These are phyloP conservation scores for Saccharomyces hybrid DNA, from an alignment of 1,139 yeast genomes.

Conservation along the genomic window DNA sequence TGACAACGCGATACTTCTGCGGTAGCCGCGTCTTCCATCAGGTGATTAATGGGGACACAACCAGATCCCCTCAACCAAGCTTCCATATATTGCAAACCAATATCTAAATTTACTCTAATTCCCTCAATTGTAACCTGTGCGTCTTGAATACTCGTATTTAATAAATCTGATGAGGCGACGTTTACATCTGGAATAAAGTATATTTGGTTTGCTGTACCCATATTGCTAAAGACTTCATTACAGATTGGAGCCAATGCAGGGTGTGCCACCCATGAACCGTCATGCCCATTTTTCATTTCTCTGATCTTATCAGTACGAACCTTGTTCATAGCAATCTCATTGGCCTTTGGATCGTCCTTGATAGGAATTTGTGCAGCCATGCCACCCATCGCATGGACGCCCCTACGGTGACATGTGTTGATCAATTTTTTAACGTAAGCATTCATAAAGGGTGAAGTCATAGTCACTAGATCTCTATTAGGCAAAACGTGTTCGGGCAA, in stretches of 20 bases:
- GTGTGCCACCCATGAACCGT: conserved; percentile 85
- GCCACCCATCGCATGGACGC: conserved; percentile 77
- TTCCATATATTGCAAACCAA: conserved; percentile 74
- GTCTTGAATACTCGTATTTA: background rate
- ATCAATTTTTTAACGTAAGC: conserved; percentile 62
- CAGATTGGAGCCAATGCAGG: conserved; percentile 75
- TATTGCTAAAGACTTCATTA: conserved; percentile 60
- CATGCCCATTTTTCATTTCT: conserved; percentile 71
- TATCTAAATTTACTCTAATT: conserved; percentile 43
- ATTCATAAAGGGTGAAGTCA: conserved; percentile 71
- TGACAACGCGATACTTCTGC: conserved; percentile 82
- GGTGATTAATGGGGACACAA: conserved; percentile 75
- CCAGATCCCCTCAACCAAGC: conserved; percentile 81
- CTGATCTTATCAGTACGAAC: conserved; percentile 64
- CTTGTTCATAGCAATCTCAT: conserved; percentile 54
- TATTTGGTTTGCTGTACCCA: conserved; percentile 80
- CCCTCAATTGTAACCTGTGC: too few species aligned
- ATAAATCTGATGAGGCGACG: conserved; percentile 51
- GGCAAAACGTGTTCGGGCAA: conserved; percentile 56
- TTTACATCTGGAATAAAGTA: conserved; percentile 39
- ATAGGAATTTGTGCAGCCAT: conserved; percentile 84
- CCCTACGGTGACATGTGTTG: conserved; percentile 60
- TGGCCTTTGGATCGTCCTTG: conserved; percentile 54
- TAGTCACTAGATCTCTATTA: conserved; percentile 66
- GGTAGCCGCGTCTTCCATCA: conserved; percentile 87